Evolutionary conservation across 352 stramenopile genomes (phyloP).

Genomic region (Globisporangium acanthophoron): DNA sequence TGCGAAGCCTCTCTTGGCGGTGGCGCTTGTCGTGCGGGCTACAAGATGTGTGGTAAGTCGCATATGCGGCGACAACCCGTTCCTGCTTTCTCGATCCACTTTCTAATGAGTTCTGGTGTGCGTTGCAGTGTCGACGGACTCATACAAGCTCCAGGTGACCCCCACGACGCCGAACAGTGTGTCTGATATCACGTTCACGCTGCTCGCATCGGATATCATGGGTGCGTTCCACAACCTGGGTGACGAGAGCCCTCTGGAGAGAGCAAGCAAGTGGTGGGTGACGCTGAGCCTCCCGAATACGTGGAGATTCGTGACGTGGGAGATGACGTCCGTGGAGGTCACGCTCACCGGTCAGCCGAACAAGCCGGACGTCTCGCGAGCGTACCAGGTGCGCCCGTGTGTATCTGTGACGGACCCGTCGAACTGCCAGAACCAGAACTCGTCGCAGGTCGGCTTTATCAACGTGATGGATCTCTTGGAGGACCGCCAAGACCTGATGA

Average conservation of each 20-base stretch:
- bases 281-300: constrained; percentile 50
- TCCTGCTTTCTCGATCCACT: neutral
- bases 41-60: constrained; percentile 43
- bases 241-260: constrained; percentile 36
- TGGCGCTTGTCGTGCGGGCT: constrained; percentile 50
- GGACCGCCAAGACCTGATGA: constrained; percentile 47
- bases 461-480: constrained; percentile 54
- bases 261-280: constrained; percentile 65
- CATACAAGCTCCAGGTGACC: constrained; percentile 62
- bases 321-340: constrained; percentile 47
- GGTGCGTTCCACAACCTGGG: constrained; percentile 68
- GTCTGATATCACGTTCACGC: constrained; percentile 54
- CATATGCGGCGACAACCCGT: neutral
- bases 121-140: constrained; percentile 47
- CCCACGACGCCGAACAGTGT: constrained; percentile 60
- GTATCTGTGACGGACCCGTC: constrained; percentile 33
- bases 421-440: constrained; percentile 35
- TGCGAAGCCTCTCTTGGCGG: constrained; percentile 42
- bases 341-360: constrained; percentile 24
- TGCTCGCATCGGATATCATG: constrained; percentile 68
- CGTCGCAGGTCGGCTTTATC: constrained; percentile 55
- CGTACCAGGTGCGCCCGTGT: constrained; percentile 40
- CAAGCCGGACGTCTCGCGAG: constrained; percentile 11
- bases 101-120: neutral
- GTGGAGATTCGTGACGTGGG: constrained; percentile 71